Percentiles rank a stretch among this genome's conserved stretches.
phyloP scores from a whole-genome alignment of 78 protist genomes.

The Planoprotostelium fungivorum region DNA sequence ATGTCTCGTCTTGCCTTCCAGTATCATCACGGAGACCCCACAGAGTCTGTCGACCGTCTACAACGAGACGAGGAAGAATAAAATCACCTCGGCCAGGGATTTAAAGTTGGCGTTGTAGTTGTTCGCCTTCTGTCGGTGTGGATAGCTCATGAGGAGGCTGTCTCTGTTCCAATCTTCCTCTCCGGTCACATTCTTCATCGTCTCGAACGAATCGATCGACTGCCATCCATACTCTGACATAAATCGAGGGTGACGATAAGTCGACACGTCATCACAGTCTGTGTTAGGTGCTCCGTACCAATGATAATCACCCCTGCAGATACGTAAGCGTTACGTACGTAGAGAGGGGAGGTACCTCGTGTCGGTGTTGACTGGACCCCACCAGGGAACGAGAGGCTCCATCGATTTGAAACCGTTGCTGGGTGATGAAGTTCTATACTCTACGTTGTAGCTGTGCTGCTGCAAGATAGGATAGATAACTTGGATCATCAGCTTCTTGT shows the following conservation, averaged over 20 bases:
- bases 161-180: constrained; percentile 7
- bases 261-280: background rate
- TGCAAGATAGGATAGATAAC: constrained; percentile 57
- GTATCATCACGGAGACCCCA: too few species aligned
- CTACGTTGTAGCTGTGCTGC: constrained; percentile 30
- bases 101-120: too few species aligned
- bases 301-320: background rate
- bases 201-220: constrained; percentile 31
- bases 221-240: constrained; percentile 84
- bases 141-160: background rate
- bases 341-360: too few species aligned
- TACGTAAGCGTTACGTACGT: too few species aligned
- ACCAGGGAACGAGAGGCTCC: constrained; percentile 3
- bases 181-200: background rate
- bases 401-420: constrained; percentile 42
- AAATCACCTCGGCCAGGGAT: constrained; percentile 45
- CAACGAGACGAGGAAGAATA: too few species aligned
- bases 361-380: constrained; percentile 46
- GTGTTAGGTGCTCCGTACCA: background rate
- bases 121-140: constrained; percentile 17
- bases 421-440: constrained; percentile 55
- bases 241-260: constrained; percentile 8
- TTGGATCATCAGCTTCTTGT: constrained; percentile 20
- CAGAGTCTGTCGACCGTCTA: too few species aligned
- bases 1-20: constrained; percentile 30